Base-by-base conservation (phyloP, 73 alveolate species). In the Tetrahymena elliotti region DNA sequence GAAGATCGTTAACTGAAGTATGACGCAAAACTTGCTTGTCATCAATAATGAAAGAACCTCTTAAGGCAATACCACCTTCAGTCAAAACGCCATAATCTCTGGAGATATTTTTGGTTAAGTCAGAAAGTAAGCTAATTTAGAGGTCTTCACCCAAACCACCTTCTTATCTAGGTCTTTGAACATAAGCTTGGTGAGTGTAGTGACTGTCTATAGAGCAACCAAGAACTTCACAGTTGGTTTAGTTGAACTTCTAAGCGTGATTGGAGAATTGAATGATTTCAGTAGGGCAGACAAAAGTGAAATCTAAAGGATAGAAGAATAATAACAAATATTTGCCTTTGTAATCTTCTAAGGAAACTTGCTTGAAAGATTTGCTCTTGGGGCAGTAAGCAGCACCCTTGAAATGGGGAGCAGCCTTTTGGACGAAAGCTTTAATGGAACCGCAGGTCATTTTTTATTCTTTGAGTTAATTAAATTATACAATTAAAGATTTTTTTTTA, bases 251-350 rank as follows among this genome's bases (percentile, higher is more conserved):
- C 83, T 97, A 97, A 15, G 99, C 97, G 40, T 96, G 95, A 93
- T 98, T 99, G 54, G 95, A 88, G 96, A 94, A 94, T 53, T 94
- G 82, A 68, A 94, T 53, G 84, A 99, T 99, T 97, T 99, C 99
- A 53, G 99, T 99, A 20, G 99, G 99, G 98, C 99, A 99, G 47
- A 99, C 99, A 96, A 99, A 99, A 88, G 99, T 99, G 97, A 99
- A 99, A 94, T 99, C 99, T 95, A 99, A 97, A 22, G 99, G 99
- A 96, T 99, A 99, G 99, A 99, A 99, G 99, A 99, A 99, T 52
- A 99, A 98, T 88, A 99, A 99, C 15, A 98, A 98, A 96, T 99
- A 99, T 97, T 99, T 98, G 93, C 99, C 99, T 93, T 96, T 96
- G 98, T 97, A 99, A 96, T 99, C 99, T 54, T 97, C 68, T 52